A percentile compares a stretch with the other conserved stretches of the same genome.
Conservation (phyloP, 306 rosid genomes). For the Albizia julibrissin region DNA sequence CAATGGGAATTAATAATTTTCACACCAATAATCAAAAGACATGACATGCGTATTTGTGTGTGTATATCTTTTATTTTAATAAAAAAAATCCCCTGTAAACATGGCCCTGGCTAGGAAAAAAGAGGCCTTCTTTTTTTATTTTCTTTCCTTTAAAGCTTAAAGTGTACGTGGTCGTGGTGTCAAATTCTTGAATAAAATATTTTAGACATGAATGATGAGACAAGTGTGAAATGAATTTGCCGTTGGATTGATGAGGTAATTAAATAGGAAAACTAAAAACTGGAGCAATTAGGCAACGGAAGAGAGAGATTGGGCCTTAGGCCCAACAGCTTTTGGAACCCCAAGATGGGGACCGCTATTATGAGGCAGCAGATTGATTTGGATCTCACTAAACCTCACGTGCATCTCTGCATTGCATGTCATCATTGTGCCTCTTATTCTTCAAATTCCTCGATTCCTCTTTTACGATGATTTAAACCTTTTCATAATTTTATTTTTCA, state of each 20-base stretch:
- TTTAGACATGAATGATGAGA: neutral
- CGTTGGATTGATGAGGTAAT: neutral
- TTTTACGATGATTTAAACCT: neutral
- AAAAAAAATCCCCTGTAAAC: no score
- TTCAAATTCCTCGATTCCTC: neutral
- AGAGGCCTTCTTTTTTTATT: neutral
- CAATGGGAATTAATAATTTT: neutral
- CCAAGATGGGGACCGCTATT: neutral
- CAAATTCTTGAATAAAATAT: neutral
- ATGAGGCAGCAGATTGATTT: slow-evolving; percentile 4
- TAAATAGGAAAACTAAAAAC: neutral
- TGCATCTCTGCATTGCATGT: slow-evolving; percentile 25
- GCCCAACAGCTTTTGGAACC: slow-evolving; percentile 23
- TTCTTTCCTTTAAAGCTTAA: neutral
- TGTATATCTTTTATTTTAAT: no score
- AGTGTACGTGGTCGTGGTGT: neutral
- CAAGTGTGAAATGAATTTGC: neutral
- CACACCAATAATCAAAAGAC: neutral
- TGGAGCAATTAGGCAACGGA: neutral
- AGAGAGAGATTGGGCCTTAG: slow-evolving; percentile 20
- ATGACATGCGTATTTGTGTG: neutral
- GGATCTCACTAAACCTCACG: slow-evolving; percentile 31
- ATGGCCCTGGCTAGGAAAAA: slow-evolving; percentile 6
- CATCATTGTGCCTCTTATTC: neutral
- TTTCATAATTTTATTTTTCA: neutral